Evolutionary conservation across 257 asterid species (phyloP).

Genomic region (Fraxinus pennsylvanica): DNA sequence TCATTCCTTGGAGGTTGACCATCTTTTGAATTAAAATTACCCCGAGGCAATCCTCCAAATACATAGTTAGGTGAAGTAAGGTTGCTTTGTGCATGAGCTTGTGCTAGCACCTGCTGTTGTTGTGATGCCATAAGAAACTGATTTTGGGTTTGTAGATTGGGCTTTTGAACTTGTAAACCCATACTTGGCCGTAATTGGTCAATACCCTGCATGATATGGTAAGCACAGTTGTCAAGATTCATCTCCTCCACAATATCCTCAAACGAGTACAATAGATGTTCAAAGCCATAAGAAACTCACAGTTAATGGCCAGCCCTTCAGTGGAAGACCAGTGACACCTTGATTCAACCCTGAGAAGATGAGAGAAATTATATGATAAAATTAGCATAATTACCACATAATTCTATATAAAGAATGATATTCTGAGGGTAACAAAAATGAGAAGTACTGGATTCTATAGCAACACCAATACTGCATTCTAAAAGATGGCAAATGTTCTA

Average conservation of each 20-base stretch:
- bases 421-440: background rate
- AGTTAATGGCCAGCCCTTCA: constrained; percentile 99
- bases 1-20: constrained; percentile 93
- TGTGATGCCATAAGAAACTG: constrained; percentile 89
- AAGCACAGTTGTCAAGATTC: constrained; percentile 26
- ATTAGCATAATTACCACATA: background rate
- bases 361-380: constrained; percentile 21
- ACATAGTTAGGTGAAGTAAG: constrained; percentile 75
- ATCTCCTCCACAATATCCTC: constrained; percentile 12
- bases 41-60: constrained; percentile 88
- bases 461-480: background rate
- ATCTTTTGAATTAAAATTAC: constrained; percentile 77
- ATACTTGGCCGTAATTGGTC: constrained; percentile 85
- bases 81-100: constrained; percentile 92
- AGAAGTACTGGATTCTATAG: background rate
- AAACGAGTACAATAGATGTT: constrained; percentile 9
- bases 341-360: constrained; percentile 72
- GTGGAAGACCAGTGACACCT: constrained; percentile 87
- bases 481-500: background rate
- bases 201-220: constrained; percentile 62
- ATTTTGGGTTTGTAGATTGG: constrained; percentile 76
- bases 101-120: constrained; percentile 91
- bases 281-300: constrained; percentile 57
- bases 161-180: constrained; percentile 93
- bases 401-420: background rate